Percentiles rank a stretch among this genome's conserved stretches.
These are phyloP conservation scores for Perkinsus olseni DNA, from an alignment of 169 alveolate species.

Conservation along the genomic window DNA sequence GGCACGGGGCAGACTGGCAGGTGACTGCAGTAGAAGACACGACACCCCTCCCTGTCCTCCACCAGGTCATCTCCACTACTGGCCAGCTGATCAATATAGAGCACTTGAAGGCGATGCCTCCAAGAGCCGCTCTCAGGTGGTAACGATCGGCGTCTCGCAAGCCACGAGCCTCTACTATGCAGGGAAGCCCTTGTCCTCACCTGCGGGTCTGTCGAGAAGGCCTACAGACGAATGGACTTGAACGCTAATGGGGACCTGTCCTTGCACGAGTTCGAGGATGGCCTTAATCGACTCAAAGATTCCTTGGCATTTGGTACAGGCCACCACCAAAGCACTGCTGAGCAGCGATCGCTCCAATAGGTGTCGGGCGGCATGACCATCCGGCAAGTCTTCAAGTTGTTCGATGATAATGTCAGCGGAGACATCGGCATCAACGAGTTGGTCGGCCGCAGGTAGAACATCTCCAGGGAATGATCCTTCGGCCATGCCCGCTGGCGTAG, in stretches of 20 bases:
- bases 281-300: neutral
- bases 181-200: neutral
- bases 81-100: neutral
- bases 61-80: neutral
- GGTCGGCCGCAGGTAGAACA: neutral
- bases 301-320: neutral
- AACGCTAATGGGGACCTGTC: neutral
- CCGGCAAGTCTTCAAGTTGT: neutral
- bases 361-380: neutral
- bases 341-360: neutral
- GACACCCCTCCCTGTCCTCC: no score
- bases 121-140: neutral
- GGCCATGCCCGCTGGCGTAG: neutral
- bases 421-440: neutral
- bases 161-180: neutral
- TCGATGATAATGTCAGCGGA: neutral
- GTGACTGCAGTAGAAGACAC: no score
- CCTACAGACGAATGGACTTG: neutral
- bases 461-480: neutral
- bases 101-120: neutral
- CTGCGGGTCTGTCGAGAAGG: neutral
- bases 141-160: neutral
- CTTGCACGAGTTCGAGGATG: neutral
- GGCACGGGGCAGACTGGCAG: no score
- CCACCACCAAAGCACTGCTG: no score